Base-by-base conservation (phyloP, 2,329 filamentous ascomycete genomes). In the Phialophora macrospora region DNA sequence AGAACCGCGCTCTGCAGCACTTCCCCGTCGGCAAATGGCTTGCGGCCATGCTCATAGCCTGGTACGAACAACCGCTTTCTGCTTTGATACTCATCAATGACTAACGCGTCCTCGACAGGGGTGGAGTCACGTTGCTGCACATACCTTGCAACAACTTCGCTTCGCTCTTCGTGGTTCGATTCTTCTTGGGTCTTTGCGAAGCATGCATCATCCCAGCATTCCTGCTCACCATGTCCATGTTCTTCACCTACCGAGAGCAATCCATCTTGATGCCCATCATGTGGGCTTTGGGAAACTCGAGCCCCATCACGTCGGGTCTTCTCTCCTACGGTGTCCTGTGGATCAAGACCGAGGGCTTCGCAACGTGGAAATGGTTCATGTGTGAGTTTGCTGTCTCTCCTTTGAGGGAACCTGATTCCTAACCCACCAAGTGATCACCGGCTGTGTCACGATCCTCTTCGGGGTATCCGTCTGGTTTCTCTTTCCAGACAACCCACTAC, bases 201-300 rank as follows among this genome's bases (percentile, higher is more conserved):
- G 60, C 60, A 5, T 5, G 79, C 79, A 66, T 68, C 3, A 57
- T 66, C 26, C 62, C 75, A 78, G 66, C 80, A 77, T 72, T 74
- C 30, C 67, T 61, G 20, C 71, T 72, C 30, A 49, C 75, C 1
- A 64, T 68, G 11, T 67, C 64, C 8, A 67, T 64, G 56, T 71
- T 68, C 66, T 71, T 63, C 55, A 59, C 55, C 12, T 60, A 59
- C 41, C 30, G 54, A 34, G 64, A 67, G 30, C 64, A 67, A 26
- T 46, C 65, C 8, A 58, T 55, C 38, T 32, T 63, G 38, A 64
- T 63, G 51, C 60, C 60, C 17, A 80, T 88, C 71, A 88, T 86
- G 86, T 88, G 87, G 72, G 79, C 82, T 46, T 85, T 85, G 11
- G 78, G 88, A 12, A 86, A 64, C 44, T 67, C 62, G 22, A 64